Conservation (phyloP, 2,329 filamentous ascomycete species). For the Fusarium decemcellulare region DNA sequence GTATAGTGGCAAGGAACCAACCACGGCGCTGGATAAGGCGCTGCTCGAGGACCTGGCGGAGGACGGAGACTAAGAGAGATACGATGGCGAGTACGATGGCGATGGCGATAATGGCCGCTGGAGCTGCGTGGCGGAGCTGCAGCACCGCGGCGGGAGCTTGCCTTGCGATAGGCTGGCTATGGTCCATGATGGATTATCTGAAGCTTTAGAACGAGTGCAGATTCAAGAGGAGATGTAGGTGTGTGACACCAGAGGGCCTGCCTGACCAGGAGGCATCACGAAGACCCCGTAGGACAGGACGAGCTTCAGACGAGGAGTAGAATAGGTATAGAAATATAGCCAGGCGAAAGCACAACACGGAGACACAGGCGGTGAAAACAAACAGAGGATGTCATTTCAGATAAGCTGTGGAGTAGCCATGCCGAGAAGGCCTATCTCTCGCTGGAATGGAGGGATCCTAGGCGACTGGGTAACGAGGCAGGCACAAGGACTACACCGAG, state of each 20-base stretch:
- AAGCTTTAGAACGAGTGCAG: neutral
- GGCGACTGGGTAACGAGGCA: slow-evolving; percentile 34
- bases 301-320: neutral
- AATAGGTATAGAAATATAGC: neutral
- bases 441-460: slow-evolving; percentile 40
- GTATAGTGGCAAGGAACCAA: slow-evolving; percentile 34
- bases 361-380: slow-evolving; percentile 18
- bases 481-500: slow-evolving; percentile 29
- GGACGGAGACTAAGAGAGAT: slow-evolving; percentile 37
- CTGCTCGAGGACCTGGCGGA: slow-evolving; percentile 33
- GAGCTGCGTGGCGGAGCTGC: slow-evolving; percentile 27
- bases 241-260: slow-evolving; percentile 15
- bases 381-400: slow-evolving; percentile 33
- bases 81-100: slow-evolving; percentile 33
- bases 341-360: neutral
- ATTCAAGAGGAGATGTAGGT: slow-evolving; percentile 12
- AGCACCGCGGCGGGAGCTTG: slow-evolving; percentile 18
- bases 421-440: slow-evolving; percentile 25
- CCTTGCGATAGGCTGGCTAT: neutral
- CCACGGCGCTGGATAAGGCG: slow-evolving; percentile 28
- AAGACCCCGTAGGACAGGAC: slow-evolving; percentile 15
- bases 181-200: slow-evolving; percentile 18
- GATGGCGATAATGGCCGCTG: slow-evolving; percentile 41
- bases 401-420: slow-evolving; percentile 15
- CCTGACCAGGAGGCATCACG: slow-evolving; percentile 10